phyloP scores from a whole-genome alignment of 352 stramenopile species.

The Globisporangium paddicum region DNA sequence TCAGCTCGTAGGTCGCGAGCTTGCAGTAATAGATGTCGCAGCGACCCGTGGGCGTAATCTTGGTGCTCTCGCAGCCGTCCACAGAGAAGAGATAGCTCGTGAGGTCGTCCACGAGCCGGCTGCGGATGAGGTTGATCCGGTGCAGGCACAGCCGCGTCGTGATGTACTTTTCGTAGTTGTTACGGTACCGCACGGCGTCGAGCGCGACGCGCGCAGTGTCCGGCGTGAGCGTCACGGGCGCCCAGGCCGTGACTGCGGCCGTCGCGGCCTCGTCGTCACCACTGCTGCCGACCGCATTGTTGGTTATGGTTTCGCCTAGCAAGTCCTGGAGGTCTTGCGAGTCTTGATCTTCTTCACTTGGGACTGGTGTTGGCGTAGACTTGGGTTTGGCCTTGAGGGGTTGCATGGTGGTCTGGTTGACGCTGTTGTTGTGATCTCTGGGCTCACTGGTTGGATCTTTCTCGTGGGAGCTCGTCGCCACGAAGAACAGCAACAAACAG shows the following conservation, averaged over 20 bases:
- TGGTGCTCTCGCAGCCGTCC: conserved; percentile 26
- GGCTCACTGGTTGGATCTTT: neutral
- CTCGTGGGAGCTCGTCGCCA: neutral
- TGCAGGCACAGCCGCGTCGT: conserved; percentile 34
- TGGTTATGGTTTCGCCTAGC: neutral
- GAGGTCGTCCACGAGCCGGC: conserved; percentile 15
- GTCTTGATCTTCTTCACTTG: neutral
- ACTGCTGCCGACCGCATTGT: neutral
- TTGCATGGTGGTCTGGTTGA: neutral
- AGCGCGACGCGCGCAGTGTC: conserved; percentile 24
- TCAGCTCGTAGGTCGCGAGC: conserved; percentile 40
- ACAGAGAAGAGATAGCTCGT: conserved; percentile 30
- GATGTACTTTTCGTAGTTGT: conserved; percentile 31
- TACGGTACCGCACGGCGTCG: conserved; percentile 31
- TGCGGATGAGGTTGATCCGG: conserved; percentile 30
- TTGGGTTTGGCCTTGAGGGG: neutral
- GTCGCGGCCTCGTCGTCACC: neutral
- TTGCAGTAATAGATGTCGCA: conserved; percentile 42
- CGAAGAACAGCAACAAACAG: neutral
- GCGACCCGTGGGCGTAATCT: conserved; percentile 24
- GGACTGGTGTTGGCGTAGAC: neutral
- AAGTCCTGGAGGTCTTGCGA: neutral
- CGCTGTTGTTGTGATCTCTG: neutral
- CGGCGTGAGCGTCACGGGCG: conserved; percentile 13
- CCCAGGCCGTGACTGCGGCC: conserved; percentile 16